These are phyloP conservation scores for Epichloe bromicola DNA, from an alignment of 2,329 filamentous ascomycete species.

Conservation along the genomic window DNA sequence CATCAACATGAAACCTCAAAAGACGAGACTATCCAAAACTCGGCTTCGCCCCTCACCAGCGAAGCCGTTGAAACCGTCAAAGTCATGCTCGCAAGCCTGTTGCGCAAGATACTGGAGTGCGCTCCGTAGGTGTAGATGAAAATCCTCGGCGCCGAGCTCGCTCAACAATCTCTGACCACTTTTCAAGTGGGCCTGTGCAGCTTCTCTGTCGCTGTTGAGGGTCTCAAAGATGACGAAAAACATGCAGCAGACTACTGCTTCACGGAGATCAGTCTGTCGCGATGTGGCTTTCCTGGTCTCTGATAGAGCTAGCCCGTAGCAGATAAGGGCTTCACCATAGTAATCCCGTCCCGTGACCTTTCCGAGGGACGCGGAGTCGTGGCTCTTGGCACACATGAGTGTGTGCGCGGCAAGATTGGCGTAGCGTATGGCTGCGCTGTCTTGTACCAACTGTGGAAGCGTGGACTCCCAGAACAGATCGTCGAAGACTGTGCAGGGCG, in stretches of 20 bases:
- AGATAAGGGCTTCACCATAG: constrained; percentile 20
- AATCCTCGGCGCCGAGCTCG: constrained; percentile 13
- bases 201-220: constrained; percentile 22
- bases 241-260: constrained; percentile 22
- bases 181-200: constrained; percentile 22
- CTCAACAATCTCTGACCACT: constrained; percentile 24
- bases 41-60: background rate
- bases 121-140: constrained; percentile 10
- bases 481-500: constrained; percentile 14
- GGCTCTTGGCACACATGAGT: constrained; percentile 15
- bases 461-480: constrained; percentile 22
- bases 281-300: constrained; percentile 13
- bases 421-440: constrained; percentile 21
- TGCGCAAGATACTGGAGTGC: constrained; percentile 11
- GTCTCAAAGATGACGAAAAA: constrained; percentile 26
- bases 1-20: background rate
- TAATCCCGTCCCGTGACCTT: constrained; percentile 8
- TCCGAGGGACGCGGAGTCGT: constrained; percentile 5
- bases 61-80: background rate
- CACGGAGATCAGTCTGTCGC: constrained; percentile 10
- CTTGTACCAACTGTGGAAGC: constrained; percentile 21
- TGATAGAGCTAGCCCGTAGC: constrained; percentile 21
- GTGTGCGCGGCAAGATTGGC: constrained; percentile 26
- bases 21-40: constrained; percentile 3
- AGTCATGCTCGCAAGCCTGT: constrained; percentile 7